These are phyloP conservation scores for Backusella mclennaniae DNA, from an alignment of 192 early-diverging fungal genomes.

Conservation along the genomic window DNA sequence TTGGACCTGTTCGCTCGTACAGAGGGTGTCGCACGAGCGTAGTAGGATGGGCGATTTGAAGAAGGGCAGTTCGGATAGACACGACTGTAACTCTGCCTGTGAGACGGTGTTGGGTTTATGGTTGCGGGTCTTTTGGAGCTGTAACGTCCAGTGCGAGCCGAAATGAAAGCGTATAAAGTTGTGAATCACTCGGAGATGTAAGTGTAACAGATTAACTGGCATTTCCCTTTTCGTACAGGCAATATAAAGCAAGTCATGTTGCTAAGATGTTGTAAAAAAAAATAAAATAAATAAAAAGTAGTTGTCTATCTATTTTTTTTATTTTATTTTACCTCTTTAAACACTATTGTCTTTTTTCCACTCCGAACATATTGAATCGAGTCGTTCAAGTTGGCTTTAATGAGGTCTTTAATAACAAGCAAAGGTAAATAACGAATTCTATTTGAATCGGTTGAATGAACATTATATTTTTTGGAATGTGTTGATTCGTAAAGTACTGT, in stretches of 20 bases:
- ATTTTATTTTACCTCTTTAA: slow-evolving; percentile 34
- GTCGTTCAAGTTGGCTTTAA: slow-evolving; percentile 23
- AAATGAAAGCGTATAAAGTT: slow-evolving; percentile 22
- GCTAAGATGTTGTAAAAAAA: not conserved
- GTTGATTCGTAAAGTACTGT: slow-evolving; percentile 20
- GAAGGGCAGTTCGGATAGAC: slow-evolving; percentile 15
- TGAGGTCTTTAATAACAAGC: slow-evolving; percentile 32
- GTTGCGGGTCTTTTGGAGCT: slow-evolving; percentile 5
- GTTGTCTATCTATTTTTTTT: not conserved
- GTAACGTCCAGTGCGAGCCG: slow-evolving; percentile 21
- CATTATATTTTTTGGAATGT: not conserved
- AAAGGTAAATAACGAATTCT: slow-evolving; percentile 31
- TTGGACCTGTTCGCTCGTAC: slow-evolving; percentile 21
- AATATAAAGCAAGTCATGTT: slow-evolving; percentile 25
- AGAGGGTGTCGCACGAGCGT: slow-evolving; percentile 11
- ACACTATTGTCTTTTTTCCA: slow-evolving; percentile 22
- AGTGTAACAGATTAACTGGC: slow-evolving; percentile 17
- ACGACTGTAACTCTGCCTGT: not conserved
- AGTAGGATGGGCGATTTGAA: not conserved
- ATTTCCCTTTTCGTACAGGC: slow-evolving; percentile 25
- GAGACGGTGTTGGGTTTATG: not conserved
- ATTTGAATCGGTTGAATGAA: not conserved
- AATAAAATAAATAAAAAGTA: not conserved
- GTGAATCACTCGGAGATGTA: slow-evolving; percentile 25
- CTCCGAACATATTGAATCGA: slow-evolving; percentile 28